phyloP scores from a whole-genome alignment of 179 eudicot genomes.

The Drosera spatulata region DNA sequence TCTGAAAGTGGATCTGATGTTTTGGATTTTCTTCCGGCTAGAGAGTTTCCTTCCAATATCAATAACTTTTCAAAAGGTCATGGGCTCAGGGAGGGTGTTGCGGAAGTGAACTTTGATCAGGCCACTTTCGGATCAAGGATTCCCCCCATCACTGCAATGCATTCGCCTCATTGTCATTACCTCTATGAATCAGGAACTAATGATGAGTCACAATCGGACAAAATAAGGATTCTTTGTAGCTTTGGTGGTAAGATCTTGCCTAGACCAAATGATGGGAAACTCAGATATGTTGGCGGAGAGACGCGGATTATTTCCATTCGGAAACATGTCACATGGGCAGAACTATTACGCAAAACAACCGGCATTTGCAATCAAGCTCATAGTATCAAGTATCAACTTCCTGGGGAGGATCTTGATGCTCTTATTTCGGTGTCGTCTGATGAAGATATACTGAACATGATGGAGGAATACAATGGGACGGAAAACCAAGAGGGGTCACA shows the following conservation, averaged over 20 bases:
- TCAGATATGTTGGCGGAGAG: slow-evolving; percentile 84
- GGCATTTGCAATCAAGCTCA: slow-evolving; percentile 58
- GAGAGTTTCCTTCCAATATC: slow-evolving; percentile 22
- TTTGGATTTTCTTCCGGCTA: slow-evolving; percentile 29
- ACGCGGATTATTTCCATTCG: slow-evolving; percentile 63
- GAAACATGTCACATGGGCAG: slow-evolving; percentile 44
- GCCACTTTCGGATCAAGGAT: slow-evolving; percentile 18
- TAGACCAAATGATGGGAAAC: slow-evolving; percentile 74
- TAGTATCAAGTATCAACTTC: slow-evolving; percentile 77
- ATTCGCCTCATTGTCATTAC: slow-evolving; percentile 24
- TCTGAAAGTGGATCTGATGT: slow-evolving; percentile 34
- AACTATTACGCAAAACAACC: slow-evolving; percentile 51
- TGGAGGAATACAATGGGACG: slow-evolving; percentile 83
- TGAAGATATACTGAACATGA: slow-evolving; percentile 83
- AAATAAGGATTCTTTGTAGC: slow-evolving; percentile 78
- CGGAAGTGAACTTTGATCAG: slow-evolving; percentile 18
- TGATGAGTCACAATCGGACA: slow-evolving; percentile 36
- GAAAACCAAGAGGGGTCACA: slow-evolving; percentile 42
- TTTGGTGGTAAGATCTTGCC: slow-evolving; percentile 86
- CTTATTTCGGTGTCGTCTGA: slow-evolving; percentile 83
- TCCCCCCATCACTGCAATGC: slow-evolving; percentile 27
- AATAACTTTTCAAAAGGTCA: slow-evolving; percentile 15
- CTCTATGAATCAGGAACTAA: slow-evolving; percentile 25
- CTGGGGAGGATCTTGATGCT: slow-evolving; percentile 93
- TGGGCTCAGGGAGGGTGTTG: slow-evolving; percentile 19